Evolutionary conservation across 106 monocot species (phyloP).

Genomic region (Allium sativum): DNA sequence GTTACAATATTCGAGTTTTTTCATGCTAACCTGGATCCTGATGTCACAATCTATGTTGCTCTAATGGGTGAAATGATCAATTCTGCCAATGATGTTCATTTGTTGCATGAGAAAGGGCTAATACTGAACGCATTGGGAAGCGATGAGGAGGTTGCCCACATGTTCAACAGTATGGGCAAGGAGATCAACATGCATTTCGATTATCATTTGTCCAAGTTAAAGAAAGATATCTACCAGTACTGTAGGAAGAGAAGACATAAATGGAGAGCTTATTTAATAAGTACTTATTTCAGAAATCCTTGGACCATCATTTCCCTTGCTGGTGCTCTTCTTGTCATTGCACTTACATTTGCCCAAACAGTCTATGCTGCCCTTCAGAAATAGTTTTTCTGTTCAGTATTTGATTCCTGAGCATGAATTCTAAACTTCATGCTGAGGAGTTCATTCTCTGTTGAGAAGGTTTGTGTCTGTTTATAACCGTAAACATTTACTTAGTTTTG

Average conservation of each 20-base stretch:
- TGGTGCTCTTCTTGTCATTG: constrained; percentile 1
- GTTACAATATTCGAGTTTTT: constrained; percentile 22
- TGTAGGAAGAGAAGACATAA: neutral
- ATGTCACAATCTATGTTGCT: constrained; percentile 8
- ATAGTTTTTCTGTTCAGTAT: too few relatives aligned
- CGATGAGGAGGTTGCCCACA: constrained; percentile 1
- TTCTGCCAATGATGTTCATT: constrained; percentile 5
- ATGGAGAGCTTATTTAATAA: neutral
- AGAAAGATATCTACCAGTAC: neutral
- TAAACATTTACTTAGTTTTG: too few relatives aligned
- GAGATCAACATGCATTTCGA: neutral
- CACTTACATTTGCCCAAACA: neutral
- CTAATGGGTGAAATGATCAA: constrained; percentile 13
- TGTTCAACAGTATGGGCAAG: neutral
- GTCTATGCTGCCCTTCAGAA: neutral
- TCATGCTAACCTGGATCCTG: constrained; percentile 1
- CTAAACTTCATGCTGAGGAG: too few relatives aligned
- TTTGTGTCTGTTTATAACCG: too few relatives aligned
- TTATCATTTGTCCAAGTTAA: neutral
- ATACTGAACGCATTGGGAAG: constrained; percentile 18
- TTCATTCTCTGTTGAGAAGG: too few relatives aligned
- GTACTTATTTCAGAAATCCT: constrained; percentile 1
- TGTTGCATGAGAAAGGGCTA: constrained; percentile 5
- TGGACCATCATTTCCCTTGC: neutral
- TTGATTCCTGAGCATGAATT: too few relatives aligned